Evolutionary conservation across 148 eudicot species (phyloP).

Genomic region (Vaccinium vitisidaea): DNA sequence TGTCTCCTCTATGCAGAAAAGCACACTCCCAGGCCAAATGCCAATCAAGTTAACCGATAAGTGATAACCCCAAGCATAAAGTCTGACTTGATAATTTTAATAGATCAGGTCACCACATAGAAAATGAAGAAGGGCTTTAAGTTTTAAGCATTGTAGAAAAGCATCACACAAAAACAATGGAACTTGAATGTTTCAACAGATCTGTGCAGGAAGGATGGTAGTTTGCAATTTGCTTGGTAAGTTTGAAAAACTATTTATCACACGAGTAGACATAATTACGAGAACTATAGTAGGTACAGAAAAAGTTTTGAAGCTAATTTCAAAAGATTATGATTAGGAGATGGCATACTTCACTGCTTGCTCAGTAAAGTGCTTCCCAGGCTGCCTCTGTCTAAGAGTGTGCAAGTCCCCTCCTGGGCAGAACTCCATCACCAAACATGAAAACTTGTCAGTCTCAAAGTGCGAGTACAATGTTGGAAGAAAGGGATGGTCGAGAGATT

Average conservation of each 20-base stretch:
- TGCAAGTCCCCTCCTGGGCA: conserved; percentile 78
- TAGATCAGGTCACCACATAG: too few relatives aligned
- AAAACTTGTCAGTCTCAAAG: conserved; percentile 73
- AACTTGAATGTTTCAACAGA: not conserved
- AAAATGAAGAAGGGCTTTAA: not conserved
- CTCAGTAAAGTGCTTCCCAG: conserved; percentile 63
- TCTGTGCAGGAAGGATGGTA: not conserved
- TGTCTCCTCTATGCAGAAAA: not conserved
- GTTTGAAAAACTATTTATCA: conserved; percentile 1
- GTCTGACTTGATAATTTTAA: not conserved
- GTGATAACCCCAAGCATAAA: not conserved
- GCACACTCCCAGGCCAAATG: not conserved
- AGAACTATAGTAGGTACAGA: not conserved
- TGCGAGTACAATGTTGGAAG: conserved; percentile 65
- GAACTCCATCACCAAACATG: conserved; percentile 78
- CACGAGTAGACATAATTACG: not conserved
- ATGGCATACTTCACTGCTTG: conserved; percentile 64
- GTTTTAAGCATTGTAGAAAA: not conserved
- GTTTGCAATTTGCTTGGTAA: not conserved
- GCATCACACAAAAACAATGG: not conserved
- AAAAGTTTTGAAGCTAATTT: not conserved
- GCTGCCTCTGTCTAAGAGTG: conserved; percentile 72
- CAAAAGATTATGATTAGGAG: not conserved
- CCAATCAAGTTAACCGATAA: not conserved
- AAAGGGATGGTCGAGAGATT: conserved; percentile 64